Evolutionary conservation across 108 stramenopile genomes (phyloP).

Genomic region (Stephanodiscus minutulus): DNA sequence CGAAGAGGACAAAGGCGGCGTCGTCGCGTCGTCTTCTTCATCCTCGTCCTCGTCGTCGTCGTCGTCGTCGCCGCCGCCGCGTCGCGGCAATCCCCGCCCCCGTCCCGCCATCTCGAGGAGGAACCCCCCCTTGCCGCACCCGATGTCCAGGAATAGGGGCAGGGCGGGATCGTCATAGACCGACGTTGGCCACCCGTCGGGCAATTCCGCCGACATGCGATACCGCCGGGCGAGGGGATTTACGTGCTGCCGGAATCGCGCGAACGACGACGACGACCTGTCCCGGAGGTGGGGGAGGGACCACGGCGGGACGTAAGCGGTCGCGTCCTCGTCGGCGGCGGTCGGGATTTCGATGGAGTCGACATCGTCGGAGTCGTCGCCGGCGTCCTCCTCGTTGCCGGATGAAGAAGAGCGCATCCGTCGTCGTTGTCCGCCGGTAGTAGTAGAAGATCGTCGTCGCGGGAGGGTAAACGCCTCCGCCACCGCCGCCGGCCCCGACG

Average conservation of each 20-base stretch:
- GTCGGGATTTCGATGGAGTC: not conserved
- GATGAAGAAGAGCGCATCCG: not conserved
- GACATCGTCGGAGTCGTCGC: not conserved
- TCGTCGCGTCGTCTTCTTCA: not conserved
- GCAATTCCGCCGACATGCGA: constrained; percentile 62
- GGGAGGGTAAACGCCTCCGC: constrained; percentile 19
- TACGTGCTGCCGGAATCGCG: constrained; percentile 86
- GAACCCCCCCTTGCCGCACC: constrained; percentile 88
- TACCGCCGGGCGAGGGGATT: constrained; percentile 81
- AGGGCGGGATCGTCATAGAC: constrained; percentile 57
- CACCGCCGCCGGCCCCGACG: too few relatives aligned
- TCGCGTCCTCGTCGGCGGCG: not conserved
- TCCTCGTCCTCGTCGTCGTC: not conserved
- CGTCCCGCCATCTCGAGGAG: constrained; percentile 66
- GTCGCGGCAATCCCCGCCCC: not conserved
- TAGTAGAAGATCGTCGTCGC: constrained; percentile 51
- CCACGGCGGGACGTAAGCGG: constrained; percentile 43
- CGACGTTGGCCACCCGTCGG: constrained; percentile 68
- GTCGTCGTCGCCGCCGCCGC: not conserved
- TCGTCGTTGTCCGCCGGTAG: not conserved
- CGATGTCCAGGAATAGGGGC: constrained; percentile 86
- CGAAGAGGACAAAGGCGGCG: not conserved
- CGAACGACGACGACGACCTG: constrained; percentile 35
- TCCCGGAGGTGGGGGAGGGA: constrained; percentile 12
- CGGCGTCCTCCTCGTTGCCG: not conserved